These are phyloP conservation scores for Tricholoma matsutake DNA, from an alignment of 768 basidiomycete species.

Conservation along the genomic window DNA sequence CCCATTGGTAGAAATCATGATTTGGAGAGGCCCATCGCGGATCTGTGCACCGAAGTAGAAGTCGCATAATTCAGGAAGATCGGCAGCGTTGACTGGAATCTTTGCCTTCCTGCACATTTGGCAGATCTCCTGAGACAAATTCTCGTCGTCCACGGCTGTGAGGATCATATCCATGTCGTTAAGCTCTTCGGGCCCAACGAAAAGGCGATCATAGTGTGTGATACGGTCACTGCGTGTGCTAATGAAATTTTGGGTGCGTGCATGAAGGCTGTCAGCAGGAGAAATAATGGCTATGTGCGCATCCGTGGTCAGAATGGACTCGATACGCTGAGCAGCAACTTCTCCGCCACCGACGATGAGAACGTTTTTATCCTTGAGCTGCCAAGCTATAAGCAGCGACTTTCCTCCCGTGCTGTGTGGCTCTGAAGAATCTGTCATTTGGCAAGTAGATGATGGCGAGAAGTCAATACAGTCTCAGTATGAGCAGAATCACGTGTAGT, in stretches of 20 bases:
- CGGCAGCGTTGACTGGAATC: conserved; percentile 94
- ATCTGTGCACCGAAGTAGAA: conserved; percentile 98
- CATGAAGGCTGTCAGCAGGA: conserved; percentile 64
- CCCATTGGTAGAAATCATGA: conserved; percentile 96
- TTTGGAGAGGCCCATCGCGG: conserved; percentile 85
- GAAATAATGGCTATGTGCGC: conserved; percentile 76
- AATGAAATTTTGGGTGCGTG: conserved; percentile 54
- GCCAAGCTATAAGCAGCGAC: conserved; percentile 91
- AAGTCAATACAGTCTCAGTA: conserved; percentile 9
- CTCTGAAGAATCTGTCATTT: background rate
- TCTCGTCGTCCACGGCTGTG: conserved; percentile 86
- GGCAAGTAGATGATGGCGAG: background rate
- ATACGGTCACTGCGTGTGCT: conserved; percentile 49
- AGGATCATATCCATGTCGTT: conserved; percentile 80
- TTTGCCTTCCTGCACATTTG: conserved; percentile 58
- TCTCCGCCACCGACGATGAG: conserved; percentile 94
- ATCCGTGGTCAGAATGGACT: conserved; percentile 79
- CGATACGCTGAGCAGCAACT: conserved; percentile 85
- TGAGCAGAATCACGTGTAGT: background rate
- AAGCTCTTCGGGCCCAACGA: conserved; percentile 63
- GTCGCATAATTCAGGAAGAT: conserved; percentile 93
- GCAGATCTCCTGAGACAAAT: conserved; percentile 70
- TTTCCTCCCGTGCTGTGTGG: conserved; percentile 44
- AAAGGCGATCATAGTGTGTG: conserved; percentile 69
- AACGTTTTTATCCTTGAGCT: conserved; percentile 78